phyloP scores from a whole-genome alignment of 192 early-diverging fungal genomes.

The Dissophora ornata region DNA sequence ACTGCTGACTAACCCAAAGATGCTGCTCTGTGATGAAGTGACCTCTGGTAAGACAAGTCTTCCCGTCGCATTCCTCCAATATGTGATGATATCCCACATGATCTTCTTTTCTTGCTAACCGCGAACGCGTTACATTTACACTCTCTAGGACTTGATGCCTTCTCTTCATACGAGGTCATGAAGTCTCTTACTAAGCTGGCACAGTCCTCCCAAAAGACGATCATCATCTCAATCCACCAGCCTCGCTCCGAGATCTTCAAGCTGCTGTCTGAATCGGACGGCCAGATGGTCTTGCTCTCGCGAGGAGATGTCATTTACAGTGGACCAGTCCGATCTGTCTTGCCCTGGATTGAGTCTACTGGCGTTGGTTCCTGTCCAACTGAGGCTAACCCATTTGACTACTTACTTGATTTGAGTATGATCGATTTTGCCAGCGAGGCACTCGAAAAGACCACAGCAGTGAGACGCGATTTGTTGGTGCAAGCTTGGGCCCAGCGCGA shows the following conservation, averaged over 20 bases:
- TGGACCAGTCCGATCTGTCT: slow-evolving; percentile 42
- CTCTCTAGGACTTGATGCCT: slow-evolving; percentile 40
- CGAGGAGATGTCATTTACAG: slow-evolving; percentile 50
- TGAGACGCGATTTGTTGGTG: slow-evolving; percentile 33
- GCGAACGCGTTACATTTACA: too few relatives aligned
- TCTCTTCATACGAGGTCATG: slow-evolving; percentile 53
- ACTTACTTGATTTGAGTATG: slow-evolving; percentile 48
- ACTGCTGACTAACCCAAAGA: slow-evolving; percentile 72
- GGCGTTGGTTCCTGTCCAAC: slow-evolving; percentile 39
- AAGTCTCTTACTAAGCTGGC: slow-evolving; percentile 49
- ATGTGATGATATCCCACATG: too few relatives aligned
- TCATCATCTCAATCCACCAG: slow-evolving; percentile 93
- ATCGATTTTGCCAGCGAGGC: slow-evolving; percentile 49
- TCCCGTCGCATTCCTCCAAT: not conserved
- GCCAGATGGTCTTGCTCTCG: slow-evolving; percentile 49
- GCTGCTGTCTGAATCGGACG: slow-evolving; percentile 64
- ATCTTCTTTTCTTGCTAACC: too few relatives aligned
- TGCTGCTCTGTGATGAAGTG: slow-evolving; percentile 80
- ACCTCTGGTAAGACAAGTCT: slow-evolving; percentile 64
- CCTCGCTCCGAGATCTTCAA: slow-evolving; percentile 84
- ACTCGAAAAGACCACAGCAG: slow-evolving; percentile 44
- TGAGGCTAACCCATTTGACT: slow-evolving; percentile 48
- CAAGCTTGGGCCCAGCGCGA: slow-evolving; percentile 34
- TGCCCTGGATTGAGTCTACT: slow-evolving; percentile 40
- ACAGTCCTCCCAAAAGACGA: slow-evolving; percentile 61